phyloP scores from a whole-genome alignment of 306 rosid genomes.

The Parietaria judaica region DNA sequence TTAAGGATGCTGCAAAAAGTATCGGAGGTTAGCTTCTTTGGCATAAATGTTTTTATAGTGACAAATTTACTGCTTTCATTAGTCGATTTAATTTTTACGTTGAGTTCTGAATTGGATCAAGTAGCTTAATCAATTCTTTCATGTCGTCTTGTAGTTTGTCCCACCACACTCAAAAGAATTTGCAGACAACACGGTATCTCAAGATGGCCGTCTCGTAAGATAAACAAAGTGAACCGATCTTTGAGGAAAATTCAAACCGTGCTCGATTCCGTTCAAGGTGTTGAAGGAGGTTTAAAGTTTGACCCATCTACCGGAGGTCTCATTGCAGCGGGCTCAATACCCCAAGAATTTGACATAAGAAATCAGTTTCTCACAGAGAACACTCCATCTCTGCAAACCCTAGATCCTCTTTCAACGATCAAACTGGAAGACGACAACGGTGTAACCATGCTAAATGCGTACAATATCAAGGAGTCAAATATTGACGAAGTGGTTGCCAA shows the following conservation, averaged over 20 bases:
- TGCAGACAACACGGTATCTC: constrained; percentile 89
- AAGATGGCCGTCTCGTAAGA: constrained; percentile 95
- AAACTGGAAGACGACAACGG: constrained; percentile 44
- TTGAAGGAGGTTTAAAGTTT: constrained; percentile 62
- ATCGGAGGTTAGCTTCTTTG: constrained; percentile 54
- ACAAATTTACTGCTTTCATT: neutral
- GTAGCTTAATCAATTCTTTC: too few relatives aligned
- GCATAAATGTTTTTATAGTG: neutral
- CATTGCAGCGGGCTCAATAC: constrained; percentile 44
- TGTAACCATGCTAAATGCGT: constrained; percentile 19
- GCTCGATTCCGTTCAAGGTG: constrained; percentile 73
- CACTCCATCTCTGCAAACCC: constrained; percentile 21
- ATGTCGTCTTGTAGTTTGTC: constrained; percentile 45
- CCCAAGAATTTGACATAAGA: constrained; percentile 36
- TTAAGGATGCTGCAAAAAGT: constrained; percentile 88
- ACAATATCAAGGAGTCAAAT: constrained; percentile 25
- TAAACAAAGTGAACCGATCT: constrained; percentile 74
- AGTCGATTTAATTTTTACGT: too few relatives aligned
- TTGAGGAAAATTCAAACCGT: constrained; percentile 66
- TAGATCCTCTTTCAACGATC: constrained; percentile 18
- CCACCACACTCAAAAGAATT: constrained; percentile 90
- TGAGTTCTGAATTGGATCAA: too few relatives aligned
- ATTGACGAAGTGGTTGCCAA: constrained; percentile 22
- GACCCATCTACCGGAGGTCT: constrained; percentile 56
- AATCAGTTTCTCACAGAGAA: constrained; percentile 31